Evolutionary conservation across 495 filamentous ascomycete species (phyloP).

Genomic region (Recurvomyces mirabilis): DNA sequence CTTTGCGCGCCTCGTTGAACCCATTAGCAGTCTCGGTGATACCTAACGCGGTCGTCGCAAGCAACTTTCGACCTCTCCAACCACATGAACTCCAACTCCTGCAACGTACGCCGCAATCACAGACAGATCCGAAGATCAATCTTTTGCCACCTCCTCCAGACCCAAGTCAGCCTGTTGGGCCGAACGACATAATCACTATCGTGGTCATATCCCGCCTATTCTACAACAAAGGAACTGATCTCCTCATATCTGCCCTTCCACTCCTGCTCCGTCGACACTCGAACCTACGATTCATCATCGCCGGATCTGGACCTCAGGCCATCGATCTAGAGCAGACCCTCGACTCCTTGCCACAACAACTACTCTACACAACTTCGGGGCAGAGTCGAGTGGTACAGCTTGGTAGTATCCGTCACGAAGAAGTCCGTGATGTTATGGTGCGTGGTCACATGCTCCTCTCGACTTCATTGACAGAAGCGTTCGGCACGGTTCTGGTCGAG

Average conservation of each 20-base stretch:
- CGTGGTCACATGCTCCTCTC: conserved; percentile 94
- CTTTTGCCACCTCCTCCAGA: conserved; percentile 32
- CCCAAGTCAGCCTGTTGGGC: conserved; percentile 47
- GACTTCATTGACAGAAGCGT: conserved; percentile 88
- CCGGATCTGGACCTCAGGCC: conserved; percentile 86
- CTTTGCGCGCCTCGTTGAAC: conserved; percentile 85
- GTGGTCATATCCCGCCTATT: conserved; percentile 95
- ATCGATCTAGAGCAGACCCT: conserved; percentile 98
- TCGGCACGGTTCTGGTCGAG: conserved; percentile 95
- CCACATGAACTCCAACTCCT: conserved; percentile 6
- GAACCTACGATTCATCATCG: conserved; percentile 94
- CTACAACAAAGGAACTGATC: conserved; percentile 96
- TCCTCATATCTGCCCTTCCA: conserved; percentile 86
- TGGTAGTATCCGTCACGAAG: conserved; percentile 84
- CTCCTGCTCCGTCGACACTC: conserved; percentile 79
- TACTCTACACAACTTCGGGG: conserved; percentile 40
- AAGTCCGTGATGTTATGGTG: conserved; percentile 97
- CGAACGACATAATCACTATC: conserved; percentile 82
- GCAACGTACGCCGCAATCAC: no score
- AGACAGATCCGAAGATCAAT: conserved; percentile 1
- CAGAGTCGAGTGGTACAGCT: conserved; percentile 90
- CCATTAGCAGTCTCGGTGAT: conserved; percentile 96
- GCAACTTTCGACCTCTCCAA: conserved; percentile 71
- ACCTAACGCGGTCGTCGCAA: conserved; percentile 91
- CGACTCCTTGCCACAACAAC: conserved; percentile 47